Evolutionary conservation across 805 yeast species (phyloP).

Genomic region (Tetrapisispora iriomotensis): DNA sequence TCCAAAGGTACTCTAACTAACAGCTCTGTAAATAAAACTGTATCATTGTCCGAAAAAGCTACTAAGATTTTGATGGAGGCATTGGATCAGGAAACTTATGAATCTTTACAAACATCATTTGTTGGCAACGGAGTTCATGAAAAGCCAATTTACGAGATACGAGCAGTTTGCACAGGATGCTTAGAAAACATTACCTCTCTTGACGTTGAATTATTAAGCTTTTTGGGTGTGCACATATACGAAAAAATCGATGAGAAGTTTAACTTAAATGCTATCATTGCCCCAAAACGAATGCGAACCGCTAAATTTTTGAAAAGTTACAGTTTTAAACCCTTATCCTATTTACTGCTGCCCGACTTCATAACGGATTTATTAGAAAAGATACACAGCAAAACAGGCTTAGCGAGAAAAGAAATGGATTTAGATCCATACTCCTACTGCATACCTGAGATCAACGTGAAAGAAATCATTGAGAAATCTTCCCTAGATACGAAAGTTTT

Average conservation of each 20-base stretch:
- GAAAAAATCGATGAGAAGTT: conserved; percentile 20
- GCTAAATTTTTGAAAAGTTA: conserved; percentile 74
- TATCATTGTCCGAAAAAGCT: not conserved
- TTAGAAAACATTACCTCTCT: conserved; percentile 30
- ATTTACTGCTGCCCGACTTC: conserved; percentile 47
- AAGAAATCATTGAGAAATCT: conserved; percentile 12
- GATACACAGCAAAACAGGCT: conserved; percentile 8
- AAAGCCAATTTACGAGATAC: conserved; percentile 27
- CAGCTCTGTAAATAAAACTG: not conserved
- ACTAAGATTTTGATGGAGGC: not conserved
- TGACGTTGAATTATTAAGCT: conserved; percentile 36
- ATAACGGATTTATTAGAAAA: conserved; percentile 37
- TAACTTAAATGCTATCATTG: conserved; percentile 47
- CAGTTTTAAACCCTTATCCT: conserved; percentile 41
- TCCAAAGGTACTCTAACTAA: not conserved
- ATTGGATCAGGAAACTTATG: not conserved
- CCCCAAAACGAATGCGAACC: conserved; percentile 77
- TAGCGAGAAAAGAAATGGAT: conserved; percentile 12
- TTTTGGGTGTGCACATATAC: conserved; percentile 48
- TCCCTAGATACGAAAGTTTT: conserved; percentile 16
- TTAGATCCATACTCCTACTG: conserved; percentile 23
- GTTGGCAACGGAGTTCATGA: not conserved
- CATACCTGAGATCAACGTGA: conserved; percentile 24
- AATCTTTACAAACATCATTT: not conserved
- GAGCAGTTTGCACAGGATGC: conserved; percentile 59